Evolutionary conservation across 352 stramenopile genomes (phyloP), one percentile per base, ranked within the genome.

Genomic region (Phytophthora fragariaefolia): DNA sequence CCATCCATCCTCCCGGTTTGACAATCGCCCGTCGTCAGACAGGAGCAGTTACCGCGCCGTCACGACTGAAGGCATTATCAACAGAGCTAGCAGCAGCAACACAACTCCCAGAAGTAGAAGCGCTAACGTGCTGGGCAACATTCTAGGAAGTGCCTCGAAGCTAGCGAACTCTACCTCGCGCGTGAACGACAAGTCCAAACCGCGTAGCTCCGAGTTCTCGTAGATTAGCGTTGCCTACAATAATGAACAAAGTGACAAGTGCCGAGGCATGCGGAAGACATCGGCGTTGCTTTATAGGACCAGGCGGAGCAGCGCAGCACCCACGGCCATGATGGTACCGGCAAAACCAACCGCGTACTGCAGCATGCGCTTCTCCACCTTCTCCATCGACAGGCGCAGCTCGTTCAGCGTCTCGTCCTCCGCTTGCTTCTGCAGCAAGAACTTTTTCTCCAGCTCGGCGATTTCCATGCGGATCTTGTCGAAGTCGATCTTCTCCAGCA

Each of bases 401-500:
- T 94, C 86, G 60, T 94, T 95, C 48, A 96, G 69, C 27, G 87
- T 96, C 55, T 95, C 87, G 45, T 96, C 88, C 58, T 96, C 88
- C 4, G 85, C 85, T 63, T 96, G 87, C 70, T 96, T 96, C 55
- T 96, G 88, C 51, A 96, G 71, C 59, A 96, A 61, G 74, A 96
- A 96, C 70, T 96, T 94, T 43, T 94, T 94, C 61, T 96, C 88
- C 7, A 96, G 83, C 73, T 95, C 86, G 2, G 82, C 80, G 42
- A 96, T 92, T 63, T 96, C 88, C 66, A 93, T 86, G 58, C 86
- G 88, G 58, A 96, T 90, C 63, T 95, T 93, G 71, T 96, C 88
- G 55, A 96, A 95, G 60, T 96, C 88, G 65, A 95, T 92, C 66
- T 96, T 95, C 71, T 96, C 88, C 9, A 93, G 80, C 88, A 96